Base-by-base conservation (phyloP, 352 stramenopile species). In the Pythium sp. region DNA sequence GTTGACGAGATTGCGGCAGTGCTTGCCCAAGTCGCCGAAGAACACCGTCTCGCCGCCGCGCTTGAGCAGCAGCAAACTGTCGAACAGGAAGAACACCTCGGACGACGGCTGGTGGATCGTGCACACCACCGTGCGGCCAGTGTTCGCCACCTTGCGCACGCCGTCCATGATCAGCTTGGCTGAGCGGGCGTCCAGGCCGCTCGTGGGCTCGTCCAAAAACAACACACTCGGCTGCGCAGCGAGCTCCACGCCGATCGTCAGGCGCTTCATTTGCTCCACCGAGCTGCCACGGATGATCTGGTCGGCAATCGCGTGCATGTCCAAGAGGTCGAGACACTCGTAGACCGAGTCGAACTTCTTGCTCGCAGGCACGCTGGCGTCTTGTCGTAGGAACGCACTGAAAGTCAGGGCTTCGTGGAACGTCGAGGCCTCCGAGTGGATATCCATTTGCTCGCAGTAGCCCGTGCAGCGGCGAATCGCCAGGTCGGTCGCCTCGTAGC, bases 251-350 rank as follows among this genome's bases (percentile, higher is more conserved):
- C 73, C 73, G 58, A 79, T 79, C 32, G 73, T 79, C 36, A 79
- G 26, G 22, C 73, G 73, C 70, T 79, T 79, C 66, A 77, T 72
- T 61, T 79, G 73, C 58, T 78, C 72, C 14, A 63, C 38, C 1
- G 73, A 79, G 11, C 56, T 22, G 24, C 67, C 70, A 3, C 68
- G 59, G 47, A 54, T 28, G 36, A 55, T 73, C 32, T 68, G 58
- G 32, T 73, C 70, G 0, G 68, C 74, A 15, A 76, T 97, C 18
- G 79, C 46, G 46, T 87, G 63, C 41, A 83, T 72, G 41, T 77
- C 74, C 64, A 95, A 77, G 20, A 87, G 65, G 72, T 94, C 81
- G 58, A 93, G 78, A 65, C 95, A 87, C 71, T 97, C 90, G 26
- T 62, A 58, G 65, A 80, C 74, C 15, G 62, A 47, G 11, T 69